phyloP scores from a whole-genome alignment of 768 basidiomycete species.

The Mycena venus region DNA sequence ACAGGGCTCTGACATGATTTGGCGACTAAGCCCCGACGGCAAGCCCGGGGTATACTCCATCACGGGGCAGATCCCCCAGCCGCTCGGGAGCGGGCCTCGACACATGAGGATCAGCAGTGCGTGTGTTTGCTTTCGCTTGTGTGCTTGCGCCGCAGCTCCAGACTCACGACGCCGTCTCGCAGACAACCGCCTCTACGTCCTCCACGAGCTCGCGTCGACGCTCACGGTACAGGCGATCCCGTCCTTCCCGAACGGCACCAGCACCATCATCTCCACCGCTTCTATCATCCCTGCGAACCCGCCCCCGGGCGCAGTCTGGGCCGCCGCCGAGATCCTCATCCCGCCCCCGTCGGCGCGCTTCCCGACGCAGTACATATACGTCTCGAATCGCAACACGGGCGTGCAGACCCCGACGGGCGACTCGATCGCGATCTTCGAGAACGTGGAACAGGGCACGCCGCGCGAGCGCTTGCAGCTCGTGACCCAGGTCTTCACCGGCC shows the following conservation, averaged over 20 bases:
- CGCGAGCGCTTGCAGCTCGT: constrained; percentile 52
- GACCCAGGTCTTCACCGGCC: constrained; percentile 61
- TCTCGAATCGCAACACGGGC: constrained; percentile 62
- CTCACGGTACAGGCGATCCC: constrained; percentile 59
- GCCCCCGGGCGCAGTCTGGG: constrained; percentile 53
- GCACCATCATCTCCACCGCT: constrained; percentile 52
- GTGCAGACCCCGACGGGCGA: constrained; percentile 54
- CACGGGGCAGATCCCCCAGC: constrained; percentile 72
- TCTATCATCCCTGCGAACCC: constrained; percentile 54
- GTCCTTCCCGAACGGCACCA: constrained; percentile 54
- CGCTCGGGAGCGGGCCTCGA: constrained; percentile 75
- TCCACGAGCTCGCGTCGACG: constrained; percentile 62
- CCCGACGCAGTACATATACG: constrained; percentile 57
- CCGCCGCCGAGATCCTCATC: constrained; percentile 63
- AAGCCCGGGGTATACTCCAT: constrained; percentile 62
- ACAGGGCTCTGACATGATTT: constrained; percentile 78
- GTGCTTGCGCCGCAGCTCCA: not conserved
- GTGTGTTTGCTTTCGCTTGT: constrained; percentile 6
- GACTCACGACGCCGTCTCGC: not conserved
- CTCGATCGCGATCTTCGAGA: constrained; percentile 64
- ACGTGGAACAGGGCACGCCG: constrained; percentile 49
- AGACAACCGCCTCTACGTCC: constrained; percentile 58
- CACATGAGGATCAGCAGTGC: constrained; percentile 56
- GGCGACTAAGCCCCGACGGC: constrained; percentile 67
- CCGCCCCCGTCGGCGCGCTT: constrained; percentile 49